Base-by-base conservation (phyloP, 495 filamentous ascomycete species). In the Xylaria grammica region DNA sequence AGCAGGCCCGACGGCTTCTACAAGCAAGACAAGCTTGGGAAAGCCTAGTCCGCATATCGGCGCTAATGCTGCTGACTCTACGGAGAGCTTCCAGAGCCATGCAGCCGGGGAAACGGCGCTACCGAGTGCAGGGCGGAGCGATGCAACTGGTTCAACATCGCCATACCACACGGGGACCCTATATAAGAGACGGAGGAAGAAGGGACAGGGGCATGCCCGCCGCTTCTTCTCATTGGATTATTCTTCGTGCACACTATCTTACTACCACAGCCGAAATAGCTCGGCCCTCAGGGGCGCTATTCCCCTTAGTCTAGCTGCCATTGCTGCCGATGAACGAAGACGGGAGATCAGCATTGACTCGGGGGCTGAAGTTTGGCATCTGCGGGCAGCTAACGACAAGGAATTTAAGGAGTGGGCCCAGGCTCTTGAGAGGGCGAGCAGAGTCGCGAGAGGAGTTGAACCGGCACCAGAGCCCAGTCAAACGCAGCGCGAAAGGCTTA, bases 281-380 rank as follows among this genome's bases (percentile, higher is more conserved):
- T 91, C 93, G 13, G 91, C 93, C 0, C 80, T 99, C 22, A 86
- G 95, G 55, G 95, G 95, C 15, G 91, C 96, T 24, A 96, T 98
- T 60, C 95, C 95, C 4, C 84, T 99, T 15, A 91, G 91, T 22
- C 76, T 99, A 62, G 96, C 95, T 19, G 95, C 92, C 2, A 90
- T 98, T 30, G 90, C 92, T 2, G 93, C 93, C 19, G 93, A 95
- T 69, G 91, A 92, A 68, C 87, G 88, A 69, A 85, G 90, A 46
- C 85, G 93, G 53, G 93, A 98, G 78, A 97, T 99, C 29, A 96
- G 91, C 15, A 93, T 99, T 53, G 95, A 99, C 70, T 98, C 96
- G 0, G 95, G 95, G 0, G 93, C 94, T 5, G 95, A 99, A 74
- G 85, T 99, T 10, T 99, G 95, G 95, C 95, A 97, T 80, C 81